Percentiles rank a stretch among this genome's conserved stretches.
These are phyloP conservation scores for Candida dubliniensis DNA, from an alignment of 1,139 yeast genomes.

Conservation along the genomic window DNA sequence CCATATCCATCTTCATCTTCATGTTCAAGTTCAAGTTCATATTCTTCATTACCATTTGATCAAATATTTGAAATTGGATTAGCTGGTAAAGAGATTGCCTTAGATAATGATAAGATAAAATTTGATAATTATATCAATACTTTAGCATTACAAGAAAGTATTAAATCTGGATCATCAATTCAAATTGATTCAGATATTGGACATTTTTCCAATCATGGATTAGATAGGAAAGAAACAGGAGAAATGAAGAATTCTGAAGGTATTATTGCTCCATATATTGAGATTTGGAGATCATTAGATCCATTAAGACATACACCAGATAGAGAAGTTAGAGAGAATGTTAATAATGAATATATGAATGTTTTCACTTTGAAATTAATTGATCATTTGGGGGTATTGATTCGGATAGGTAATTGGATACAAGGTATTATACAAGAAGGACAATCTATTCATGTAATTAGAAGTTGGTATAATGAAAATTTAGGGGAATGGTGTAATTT, in stretches of 20 bases:
- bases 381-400: constrained; percentile 41
- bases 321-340: constrained; percentile 27
- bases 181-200: constrained; percentile 43
- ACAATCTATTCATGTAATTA: constrained; percentile 28
- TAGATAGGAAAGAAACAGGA: constrained; percentile 55
- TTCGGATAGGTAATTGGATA: constrained; percentile 53
- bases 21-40: no score
- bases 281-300: constrained; percentile 58
- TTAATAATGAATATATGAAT: constrained; percentile 1
- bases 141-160: constrained; percentile 27
- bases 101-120: constrained; percentile 29
- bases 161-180: constrained; percentile 22
- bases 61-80: constrained; percentile 39
- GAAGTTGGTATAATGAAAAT: constrained; percentile 22
- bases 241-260: constrained; percentile 53
- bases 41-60: not conserved
- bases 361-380: constrained; percentile 22
- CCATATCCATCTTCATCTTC: constrained; percentile 19
- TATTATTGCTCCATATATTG: constrained; percentile 46
- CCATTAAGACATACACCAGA: constrained; percentile 33
- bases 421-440: constrained; percentile 52
- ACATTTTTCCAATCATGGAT: constrained; percentile 39
- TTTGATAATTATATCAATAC: constrained; percentile 50
- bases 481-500: constrained; percentile 23
- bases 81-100: constrained; percentile 38